phyloP scores from a whole-genome alignment of 2,329 filamentous ascomycete species.

The Paecilomyces dactylethromorphus region DNA sequence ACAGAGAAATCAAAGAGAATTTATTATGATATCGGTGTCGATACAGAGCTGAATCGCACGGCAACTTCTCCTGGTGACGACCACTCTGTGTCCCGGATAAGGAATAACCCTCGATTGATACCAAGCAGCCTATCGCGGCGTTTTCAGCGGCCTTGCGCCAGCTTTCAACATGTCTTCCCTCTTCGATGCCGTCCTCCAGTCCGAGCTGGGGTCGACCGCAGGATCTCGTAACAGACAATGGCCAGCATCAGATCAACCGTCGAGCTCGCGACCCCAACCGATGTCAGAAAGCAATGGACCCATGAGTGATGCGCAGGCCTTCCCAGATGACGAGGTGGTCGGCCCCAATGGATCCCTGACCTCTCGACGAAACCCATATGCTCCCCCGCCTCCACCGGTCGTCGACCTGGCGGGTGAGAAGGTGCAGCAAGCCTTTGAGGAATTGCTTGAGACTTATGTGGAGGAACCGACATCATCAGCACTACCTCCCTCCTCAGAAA shows the following conservation, averaged over 20 bases:
- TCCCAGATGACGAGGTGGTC: conserved; percentile 57
- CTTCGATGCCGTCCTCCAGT: conserved; percentile 36
- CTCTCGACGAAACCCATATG: conserved; percentile 42
- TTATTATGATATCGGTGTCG: background rate
- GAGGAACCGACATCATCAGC: conserved; percentile 53
- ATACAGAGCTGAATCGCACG: background rate
- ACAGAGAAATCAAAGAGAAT: background rate
- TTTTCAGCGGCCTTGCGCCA: conserved; percentile 16
- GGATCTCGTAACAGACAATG: conserved; percentile 22
- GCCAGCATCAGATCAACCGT: conserved; percentile 33
- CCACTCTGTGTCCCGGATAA: background rate
- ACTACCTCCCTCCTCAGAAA: conserved; percentile 47
- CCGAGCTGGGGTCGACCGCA: conserved; percentile 31
- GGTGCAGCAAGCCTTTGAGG: conserved; percentile 56
- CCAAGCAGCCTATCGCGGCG: conserved; percentile 15
- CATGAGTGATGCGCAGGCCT: conserved; percentile 52
- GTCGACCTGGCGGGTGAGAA: conserved; percentile 57
- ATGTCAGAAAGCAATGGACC: conserved; percentile 44
- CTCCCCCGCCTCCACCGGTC: conserved; percentile 51
- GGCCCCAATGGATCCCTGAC: conserved; percentile 46
- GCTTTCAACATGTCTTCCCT: conserved; percentile 31
- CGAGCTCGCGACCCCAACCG: conserved; percentile 51
- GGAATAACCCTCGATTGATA: conserved; percentile 8
- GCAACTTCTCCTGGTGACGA: background rate
- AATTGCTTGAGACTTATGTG: conserved; percentile 55